Base-by-base conservation (phyloP, 2,329 filamentous ascomycete species). In the Fusarium sterilihyphosum region DNA sequence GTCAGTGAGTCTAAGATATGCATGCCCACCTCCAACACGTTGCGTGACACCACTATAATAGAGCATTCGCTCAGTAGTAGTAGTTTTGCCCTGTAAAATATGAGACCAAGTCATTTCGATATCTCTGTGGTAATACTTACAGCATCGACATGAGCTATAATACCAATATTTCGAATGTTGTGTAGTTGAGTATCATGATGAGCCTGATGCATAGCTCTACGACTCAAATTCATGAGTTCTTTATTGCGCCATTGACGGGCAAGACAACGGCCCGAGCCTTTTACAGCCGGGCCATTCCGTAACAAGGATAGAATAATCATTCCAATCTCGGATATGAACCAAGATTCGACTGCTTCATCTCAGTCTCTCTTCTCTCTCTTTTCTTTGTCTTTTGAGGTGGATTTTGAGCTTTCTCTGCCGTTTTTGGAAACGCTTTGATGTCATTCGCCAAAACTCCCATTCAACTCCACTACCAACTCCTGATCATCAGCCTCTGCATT, bases 91-190 rank as follows among this genome's bases (percentile, higher is more conserved):
- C 88, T 90, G 61, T 53, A 10, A 6, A 29, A 16, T 46, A 17
- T 41, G 56, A 80, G 18, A 76, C 60, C 29, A 10, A 9, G 18
- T 29, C 20, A n/a, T 18, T 18, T 35, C 33, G 16, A 35, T 4
- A 35, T 35, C 8, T 35, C 33, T 35, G 8, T 35, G 0, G 16
- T 35, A 16, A 35, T 35, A 35, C 87, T 63, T 82, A 91, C 89
- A 65, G 96, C 96, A 91, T 98, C 96, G 74, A 99, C 98, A 83
- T 99, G 96, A 68, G 96, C 96, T 82, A 99, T 98, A 77, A 99
- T 98, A 71, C 96, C 96, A 81, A 99, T 98, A 81, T 99, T 99
- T 77, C 96, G 89, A 59, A 95, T 96, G 78, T 90, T 90, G 54
- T 81, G 75, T 14, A 83, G 71, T 31, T 76, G 77, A 38, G 75